Conservation (phyloP, 2,329 filamentous ascomycete species). For the Periconia macrospinosa region DNA sequence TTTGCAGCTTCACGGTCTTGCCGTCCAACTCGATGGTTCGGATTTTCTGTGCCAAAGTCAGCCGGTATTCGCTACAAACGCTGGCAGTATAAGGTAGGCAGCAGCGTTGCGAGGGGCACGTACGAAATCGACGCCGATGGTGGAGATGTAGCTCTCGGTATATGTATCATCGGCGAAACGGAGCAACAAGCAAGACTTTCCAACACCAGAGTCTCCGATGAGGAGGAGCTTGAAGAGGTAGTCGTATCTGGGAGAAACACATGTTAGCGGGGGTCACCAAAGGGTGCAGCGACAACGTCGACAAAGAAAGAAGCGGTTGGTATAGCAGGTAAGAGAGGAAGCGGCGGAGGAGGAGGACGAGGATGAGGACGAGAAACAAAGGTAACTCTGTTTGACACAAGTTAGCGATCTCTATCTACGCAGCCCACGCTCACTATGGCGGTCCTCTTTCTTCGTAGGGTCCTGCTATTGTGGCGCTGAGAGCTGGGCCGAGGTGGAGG, state of each 20-base stretch:
- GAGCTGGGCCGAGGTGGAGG: constrained; percentile 19
- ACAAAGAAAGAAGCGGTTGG: not conserved
- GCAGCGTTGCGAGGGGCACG: constrained; percentile 34
- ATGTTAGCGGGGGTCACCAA: constrained; percentile 23
- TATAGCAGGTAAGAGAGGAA: not conserved
- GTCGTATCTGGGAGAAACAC: constrained; percentile 76
- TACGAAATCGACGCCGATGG: constrained; percentile 94
- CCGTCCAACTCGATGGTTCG: constrained; percentile 98
- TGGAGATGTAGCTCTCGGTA: constrained; percentile 99
- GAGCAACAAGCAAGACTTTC: constrained; percentile 98
- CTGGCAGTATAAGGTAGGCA: constrained; percentile 12
- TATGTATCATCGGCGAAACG: constrained; percentile 92
- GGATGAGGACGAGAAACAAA: not conserved
- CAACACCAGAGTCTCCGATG: constrained; percentile 98
- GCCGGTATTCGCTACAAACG: constrained; percentile 13
- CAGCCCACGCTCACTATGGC: not conserved
- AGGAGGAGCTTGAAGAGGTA: constrained; percentile 99
- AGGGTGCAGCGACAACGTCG: constrained; percentile 4
- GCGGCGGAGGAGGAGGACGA: not conserved
- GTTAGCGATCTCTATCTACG: constrained; percentile 26
- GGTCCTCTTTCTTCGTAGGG: constrained; percentile 2
- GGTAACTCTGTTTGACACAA: constrained; percentile 25
- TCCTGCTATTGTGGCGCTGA: constrained; percentile 34
- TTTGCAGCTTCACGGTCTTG: constrained; percentile 99
- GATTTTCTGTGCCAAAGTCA: constrained; percentile 76